Evolutionary conservation across 2,329 filamentous ascomycete species (phyloP).

Genomic region (Paecilomyces variotii): DNA sequence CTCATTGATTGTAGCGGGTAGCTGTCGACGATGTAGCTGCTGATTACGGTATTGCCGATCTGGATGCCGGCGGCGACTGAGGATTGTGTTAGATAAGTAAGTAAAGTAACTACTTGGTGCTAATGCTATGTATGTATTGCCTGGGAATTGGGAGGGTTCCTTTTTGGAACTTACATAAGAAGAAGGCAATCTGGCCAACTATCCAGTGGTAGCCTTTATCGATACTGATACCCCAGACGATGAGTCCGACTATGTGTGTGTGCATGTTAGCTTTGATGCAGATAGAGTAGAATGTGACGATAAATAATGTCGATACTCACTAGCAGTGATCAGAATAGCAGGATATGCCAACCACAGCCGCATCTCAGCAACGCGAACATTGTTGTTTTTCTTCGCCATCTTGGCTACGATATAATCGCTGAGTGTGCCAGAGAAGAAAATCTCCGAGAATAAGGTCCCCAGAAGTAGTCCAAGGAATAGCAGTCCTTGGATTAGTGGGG

Average conservation of each 20-base stretch:
- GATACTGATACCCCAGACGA: conserved; percentile 50
- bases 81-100: not conserved
- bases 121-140: not conserved
- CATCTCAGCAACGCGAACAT: conserved; percentile 45
- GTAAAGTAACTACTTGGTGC: too few species aligned
- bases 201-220: conserved; percentile 50
- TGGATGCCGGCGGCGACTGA: conserved; percentile 48
- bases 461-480: conserved; percentile 48
- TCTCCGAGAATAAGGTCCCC: conserved; percentile 45
- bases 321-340: conserved; percentile 39
- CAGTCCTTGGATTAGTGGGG: conserved; percentile 44
- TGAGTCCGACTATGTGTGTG: conserved; percentile 33
- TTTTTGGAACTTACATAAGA: conserved; percentile 39
- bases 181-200: conserved; percentile 49
- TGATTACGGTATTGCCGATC: conserved; percentile 48
- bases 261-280: not conserved
- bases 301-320: conserved; percentile 14
- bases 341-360: conserved; percentile 50
- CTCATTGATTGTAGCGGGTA: conserved; percentile 50
- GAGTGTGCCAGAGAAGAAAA: conserved; percentile 45
- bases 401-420: conserved; percentile 45
- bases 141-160: not conserved
- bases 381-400: conserved; percentile 37
- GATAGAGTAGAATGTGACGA: not conserved
- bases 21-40: conserved; percentile 47